phyloP scores from a whole-genome alignment of 495 filamentous ascomycete genomes.

The Haplographium delicatum region DNA sequence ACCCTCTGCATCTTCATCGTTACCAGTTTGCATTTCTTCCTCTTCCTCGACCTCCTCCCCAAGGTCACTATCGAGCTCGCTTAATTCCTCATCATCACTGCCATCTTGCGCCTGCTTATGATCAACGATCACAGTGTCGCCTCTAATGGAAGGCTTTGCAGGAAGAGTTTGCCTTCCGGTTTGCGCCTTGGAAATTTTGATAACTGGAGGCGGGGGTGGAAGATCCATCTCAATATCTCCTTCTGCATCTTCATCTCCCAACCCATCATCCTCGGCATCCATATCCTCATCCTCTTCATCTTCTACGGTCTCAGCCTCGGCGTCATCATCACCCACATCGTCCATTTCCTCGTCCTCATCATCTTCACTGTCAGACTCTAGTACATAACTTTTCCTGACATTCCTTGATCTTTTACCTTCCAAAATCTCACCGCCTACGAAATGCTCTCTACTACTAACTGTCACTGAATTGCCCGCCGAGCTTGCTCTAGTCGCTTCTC shows the following conservation, averaged over 20 bases:
- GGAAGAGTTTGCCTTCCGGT: slow-evolving; percentile 17
- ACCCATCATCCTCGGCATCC: slow-evolving; percentile 40
- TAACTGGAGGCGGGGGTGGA: slow-evolving; percentile 27
- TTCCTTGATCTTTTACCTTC: slow-evolving; percentile 58
- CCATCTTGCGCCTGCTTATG: slow-evolving; percentile 25
- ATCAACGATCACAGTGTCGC: slow-evolving; percentile 18
- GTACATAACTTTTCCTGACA: slow-evolving; percentile 63
- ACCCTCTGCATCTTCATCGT: slow-evolving; percentile 39
- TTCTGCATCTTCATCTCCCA: slow-evolving; percentile 40
- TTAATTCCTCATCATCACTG: slow-evolving; percentile 42
- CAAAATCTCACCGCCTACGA: slow-evolving; percentile 52
- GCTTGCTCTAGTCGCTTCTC: slow-evolving; percentile 58
- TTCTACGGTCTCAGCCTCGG: slow-evolving; percentile 27
- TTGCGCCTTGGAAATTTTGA: slow-evolving; percentile 25
- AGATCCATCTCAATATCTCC: slow-evolving; percentile 37
- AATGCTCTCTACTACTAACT: slow-evolving; percentile 30
- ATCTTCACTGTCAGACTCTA: slow-evolving; percentile 48
- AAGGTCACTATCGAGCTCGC: slow-evolving; percentile 39
- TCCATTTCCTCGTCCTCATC: slow-evolving; percentile 42
- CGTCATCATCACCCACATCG: slow-evolving; percentile 38
- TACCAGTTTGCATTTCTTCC: slow-evolving; percentile 29
- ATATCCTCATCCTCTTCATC: slow-evolving; percentile 37
- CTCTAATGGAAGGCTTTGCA: slow-evolving; percentile 16
- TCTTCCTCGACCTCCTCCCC: slow-evolving; percentile 35
- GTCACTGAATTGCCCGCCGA: slow-evolving; percentile 15